phyloP scores from a whole-genome alignment of 1,284 basidiomycete genomes.

The Leccinum subspadiceum region DNA sequence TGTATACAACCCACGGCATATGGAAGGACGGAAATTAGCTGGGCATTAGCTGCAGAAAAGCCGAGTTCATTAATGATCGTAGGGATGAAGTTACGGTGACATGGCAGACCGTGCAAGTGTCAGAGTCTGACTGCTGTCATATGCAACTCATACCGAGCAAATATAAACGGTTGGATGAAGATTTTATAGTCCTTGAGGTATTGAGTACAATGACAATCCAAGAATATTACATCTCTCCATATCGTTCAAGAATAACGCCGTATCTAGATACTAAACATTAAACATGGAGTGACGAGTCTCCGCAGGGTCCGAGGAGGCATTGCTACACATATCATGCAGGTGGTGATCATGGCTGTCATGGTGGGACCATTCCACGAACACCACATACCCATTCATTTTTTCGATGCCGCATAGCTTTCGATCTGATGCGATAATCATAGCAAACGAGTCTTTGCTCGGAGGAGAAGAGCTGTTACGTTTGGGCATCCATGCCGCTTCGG shows the following conservation, averaged over 20 bases:
- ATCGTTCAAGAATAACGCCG: background rate
- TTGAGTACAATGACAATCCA: background rate
- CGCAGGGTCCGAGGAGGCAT: background rate
- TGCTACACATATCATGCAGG: background rate
- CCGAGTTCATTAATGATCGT: background rate
- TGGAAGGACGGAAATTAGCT: background rate
- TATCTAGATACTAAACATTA: background rate
- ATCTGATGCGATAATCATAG: no score
- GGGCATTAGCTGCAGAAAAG: background rate
- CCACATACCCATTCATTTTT: conserved; percentile 33
- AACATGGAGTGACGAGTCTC: background rate
- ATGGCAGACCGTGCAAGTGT: background rate
- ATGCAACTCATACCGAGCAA: background rate
- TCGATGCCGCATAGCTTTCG: conserved; percentile 24
- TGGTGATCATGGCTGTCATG: background rate
- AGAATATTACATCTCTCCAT: background rate
- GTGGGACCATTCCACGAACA: background rate
- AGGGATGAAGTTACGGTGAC: background rate
- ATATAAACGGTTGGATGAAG: background rate
- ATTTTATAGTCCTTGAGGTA: background rate
- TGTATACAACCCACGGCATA: background rate
- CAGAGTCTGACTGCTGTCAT: background rate
- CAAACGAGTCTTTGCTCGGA: no score
- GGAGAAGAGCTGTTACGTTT: no score
- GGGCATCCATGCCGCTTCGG: no score